Conservation (phyloP, 2,329 filamentous ascomycete species). For the Aspergillus pseudotamarii region DNA sequence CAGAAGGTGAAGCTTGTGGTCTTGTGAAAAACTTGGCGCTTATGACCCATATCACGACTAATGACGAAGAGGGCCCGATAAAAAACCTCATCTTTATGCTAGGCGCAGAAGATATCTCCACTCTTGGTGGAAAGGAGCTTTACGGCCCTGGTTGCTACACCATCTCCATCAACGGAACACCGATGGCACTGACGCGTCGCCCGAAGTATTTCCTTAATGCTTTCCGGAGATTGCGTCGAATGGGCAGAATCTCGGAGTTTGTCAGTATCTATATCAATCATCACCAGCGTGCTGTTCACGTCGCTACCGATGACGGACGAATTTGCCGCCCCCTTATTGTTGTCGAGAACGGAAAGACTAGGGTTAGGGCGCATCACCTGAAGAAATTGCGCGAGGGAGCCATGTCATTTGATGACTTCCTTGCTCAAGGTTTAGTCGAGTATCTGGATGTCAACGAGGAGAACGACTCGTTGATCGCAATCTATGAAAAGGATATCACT, state of each 20-base stretch:
- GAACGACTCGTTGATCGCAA: slow-evolving; percentile 90
- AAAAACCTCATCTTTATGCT: slow-evolving; percentile 83
- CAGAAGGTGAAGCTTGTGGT: slow-evolving; percentile 97
- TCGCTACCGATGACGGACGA: slow-evolving; percentile 94
- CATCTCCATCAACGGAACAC: slow-evolving; percentile 94
- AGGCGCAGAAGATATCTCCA: slow-evolving; percentile 79
- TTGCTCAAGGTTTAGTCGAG: slow-evolving; percentile 86
- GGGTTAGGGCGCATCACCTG: slow-evolving; percentile 76
- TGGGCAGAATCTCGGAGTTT: slow-evolving; percentile 91
- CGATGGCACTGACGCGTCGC: slow-evolving; percentile 80
- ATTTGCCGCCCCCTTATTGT: slow-evolving; percentile 96
- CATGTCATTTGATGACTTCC: slow-evolving; percentile 90
- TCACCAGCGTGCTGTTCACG: slow-evolving; percentile 87
- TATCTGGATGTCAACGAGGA: slow-evolving; percentile 99
- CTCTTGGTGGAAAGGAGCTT: slow-evolving; percentile 81
- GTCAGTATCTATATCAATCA: slow-evolving; percentile 96
- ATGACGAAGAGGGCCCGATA: slow-evolving; percentile 90
- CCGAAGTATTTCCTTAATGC: slow-evolving; percentile 83
- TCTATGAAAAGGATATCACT: slow-evolving; percentile 83
- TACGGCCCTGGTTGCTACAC: slow-evolving; percentile 83
- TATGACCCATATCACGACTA: slow-evolving; percentile 99
- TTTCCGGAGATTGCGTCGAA: slow-evolving; percentile 84
- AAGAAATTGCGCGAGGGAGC: slow-evolving; percentile 79
- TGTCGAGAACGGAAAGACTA: slow-evolving; percentile 83
- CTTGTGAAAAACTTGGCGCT: slow-evolving; percentile 96